A percentile compares a stretch with the other conserved stretches of the same genome.
Evolutionary conservation across 805 yeast species (phyloP).

Genomic region (Kodamaea kaohsiungensis): DNA sequence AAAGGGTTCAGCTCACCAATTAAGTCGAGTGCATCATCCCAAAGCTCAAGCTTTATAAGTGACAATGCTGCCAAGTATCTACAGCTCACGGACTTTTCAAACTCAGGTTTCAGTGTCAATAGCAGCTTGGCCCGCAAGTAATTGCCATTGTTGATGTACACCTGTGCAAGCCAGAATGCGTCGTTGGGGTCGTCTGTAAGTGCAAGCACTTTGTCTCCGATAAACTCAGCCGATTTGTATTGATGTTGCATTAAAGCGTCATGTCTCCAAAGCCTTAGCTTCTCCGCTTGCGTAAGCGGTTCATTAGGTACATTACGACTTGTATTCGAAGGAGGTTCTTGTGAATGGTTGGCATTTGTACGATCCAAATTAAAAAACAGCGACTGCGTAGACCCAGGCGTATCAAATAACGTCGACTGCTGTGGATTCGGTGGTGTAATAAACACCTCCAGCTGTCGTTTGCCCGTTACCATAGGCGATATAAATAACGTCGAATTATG

Average conservation of each 20-base stretch:
- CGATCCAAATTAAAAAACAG: constrained; percentile 39
- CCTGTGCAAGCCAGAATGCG: constrained; percentile 96
- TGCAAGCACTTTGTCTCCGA: constrained; percentile 87
- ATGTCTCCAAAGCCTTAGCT: constrained; percentile 86
- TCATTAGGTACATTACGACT: constrained; percentile 17
- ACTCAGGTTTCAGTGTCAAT: constrained; percentile 54
- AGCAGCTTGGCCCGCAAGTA: constrained; percentile 77
- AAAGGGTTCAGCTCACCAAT: constrained; percentile 85
- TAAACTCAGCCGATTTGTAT: constrained; percentile 82
- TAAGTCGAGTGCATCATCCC: constrained; percentile 87
- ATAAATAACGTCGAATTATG: constrained; percentile 74
- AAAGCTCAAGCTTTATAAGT: constrained; percentile 65
- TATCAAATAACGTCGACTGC: constrained; percentile 37
- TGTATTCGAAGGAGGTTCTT: constrained; percentile 6
- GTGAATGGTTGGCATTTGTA: constrained; percentile 8
- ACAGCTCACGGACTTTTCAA: constrained; percentile 68
- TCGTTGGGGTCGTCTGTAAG: constrained; percentile 87
- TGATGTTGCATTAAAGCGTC: constrained; percentile 93
- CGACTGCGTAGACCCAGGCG: constrained; percentile 41
- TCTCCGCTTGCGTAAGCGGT: constrained; percentile 78
- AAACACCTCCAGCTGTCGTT: constrained; percentile 39
- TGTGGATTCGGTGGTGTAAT: constrained; percentile 52
- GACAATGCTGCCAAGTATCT: constrained; percentile 79
- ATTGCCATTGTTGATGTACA: constrained; percentile 72
- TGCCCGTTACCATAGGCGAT: constrained; percentile 59